phyloP scores from a whole-genome alignment of 192 early-diverging fungal genomes.

The Gaertneriomyces semiglobifer region DNA sequence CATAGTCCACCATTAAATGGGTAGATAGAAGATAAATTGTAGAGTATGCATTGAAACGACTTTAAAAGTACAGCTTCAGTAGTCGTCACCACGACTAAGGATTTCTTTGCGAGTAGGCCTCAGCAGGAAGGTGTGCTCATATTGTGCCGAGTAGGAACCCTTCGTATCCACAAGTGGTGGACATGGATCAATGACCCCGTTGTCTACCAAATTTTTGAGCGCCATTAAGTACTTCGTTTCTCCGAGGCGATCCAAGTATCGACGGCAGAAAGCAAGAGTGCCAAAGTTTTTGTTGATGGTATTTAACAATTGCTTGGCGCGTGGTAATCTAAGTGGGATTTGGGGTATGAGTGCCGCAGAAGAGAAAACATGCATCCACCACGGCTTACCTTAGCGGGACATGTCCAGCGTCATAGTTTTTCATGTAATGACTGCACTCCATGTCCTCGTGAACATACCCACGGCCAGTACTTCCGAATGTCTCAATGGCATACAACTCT shows the following conservation, averaged over 20 bases:
- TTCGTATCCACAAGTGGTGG: slow-evolving; percentile 83
- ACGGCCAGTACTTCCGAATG: slow-evolving; percentile 92
- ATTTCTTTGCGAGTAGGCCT: slow-evolving; percentile 89
- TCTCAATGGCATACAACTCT: slow-evolving; percentile 89
- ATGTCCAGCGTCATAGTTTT: slow-evolving; percentile 54
- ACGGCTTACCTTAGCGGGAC: slow-evolving; percentile 61
- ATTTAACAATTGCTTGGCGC: slow-evolving; percentile 70
- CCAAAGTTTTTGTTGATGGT: slow-evolving; percentile 89
- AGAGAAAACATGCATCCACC: background rate
- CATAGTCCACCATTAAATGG: background rate
- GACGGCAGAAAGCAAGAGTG: slow-evolving; percentile 89
- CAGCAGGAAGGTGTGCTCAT: slow-evolving; percentile 91
- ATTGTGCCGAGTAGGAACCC: slow-evolving; percentile 93
- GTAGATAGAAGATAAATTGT: background rate
- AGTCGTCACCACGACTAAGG: slow-evolving; percentile 69
- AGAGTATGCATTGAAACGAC: too few relatives aligned
- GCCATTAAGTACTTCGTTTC: slow-evolving; percentile 86
- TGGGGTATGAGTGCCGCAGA: background rate
- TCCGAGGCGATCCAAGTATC: slow-evolving; percentile 92
- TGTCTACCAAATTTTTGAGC: slow-evolving; percentile 80
- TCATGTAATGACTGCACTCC: slow-evolving; percentile 89
- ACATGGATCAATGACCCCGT: slow-evolving; percentile 76
- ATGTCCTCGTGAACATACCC: slow-evolving; percentile 86
- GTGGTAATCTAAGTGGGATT: slow-evolving; percentile 49
- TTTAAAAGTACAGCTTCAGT: slow-evolving; percentile 33